Percentiles rank a stretch among this genome's conserved stretches.
Evolutionary conservation across 2,329 filamentous ascomycete genomes (phyloP).

Genomic region (Fusarium algeriense): DNA sequence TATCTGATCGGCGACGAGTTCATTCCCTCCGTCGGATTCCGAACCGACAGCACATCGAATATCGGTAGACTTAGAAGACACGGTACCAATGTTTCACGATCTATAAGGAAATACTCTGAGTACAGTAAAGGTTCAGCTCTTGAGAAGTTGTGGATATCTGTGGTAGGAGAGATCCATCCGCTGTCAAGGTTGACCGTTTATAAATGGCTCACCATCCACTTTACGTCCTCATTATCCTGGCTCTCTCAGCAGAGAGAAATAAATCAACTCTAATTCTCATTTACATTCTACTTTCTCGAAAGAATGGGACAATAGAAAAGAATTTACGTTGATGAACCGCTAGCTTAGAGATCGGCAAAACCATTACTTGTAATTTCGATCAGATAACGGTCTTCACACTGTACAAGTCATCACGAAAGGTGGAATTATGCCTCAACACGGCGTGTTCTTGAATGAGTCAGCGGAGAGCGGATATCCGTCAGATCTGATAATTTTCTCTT

Average conservation of each 20-base stretch:
- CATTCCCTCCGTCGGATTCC: not conserved
- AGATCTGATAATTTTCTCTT: slow-evolving; percentile 19
- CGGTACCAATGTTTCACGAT: not conserved
- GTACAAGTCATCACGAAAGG: slow-evolving; percentile 5
- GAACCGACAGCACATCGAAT: not conserved
- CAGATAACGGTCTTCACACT: slow-evolving; percentile 36
- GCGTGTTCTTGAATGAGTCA: slow-evolving; percentile 3
- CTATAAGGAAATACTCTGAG: not conserved
- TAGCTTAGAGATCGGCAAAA: slow-evolving; percentile 10
- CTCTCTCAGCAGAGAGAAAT: not conserved
- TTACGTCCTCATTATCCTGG: not conserved
- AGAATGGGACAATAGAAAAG: not conserved
- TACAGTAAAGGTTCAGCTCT: not conserved
- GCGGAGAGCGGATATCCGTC: slow-evolving; percentile 2
- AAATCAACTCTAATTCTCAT: not conserved
- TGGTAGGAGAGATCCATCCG: not conserved
- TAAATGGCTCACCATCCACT: slow-evolving; percentile 26
- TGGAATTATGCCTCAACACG: not conserved
- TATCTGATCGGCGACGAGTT: slow-evolving; percentile 34
- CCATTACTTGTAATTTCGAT: slow-evolving; percentile 14
- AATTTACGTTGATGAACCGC: slow-evolving; percentile 1
- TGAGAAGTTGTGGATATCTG: not conserved
- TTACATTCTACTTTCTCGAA: not conserved
- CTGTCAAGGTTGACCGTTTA: not conserved
- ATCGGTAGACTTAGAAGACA: slow-evolving; percentile 2